Conservation (phyloP, 306 rosid genomes). For the Dalbergia oliveri region DNA sequence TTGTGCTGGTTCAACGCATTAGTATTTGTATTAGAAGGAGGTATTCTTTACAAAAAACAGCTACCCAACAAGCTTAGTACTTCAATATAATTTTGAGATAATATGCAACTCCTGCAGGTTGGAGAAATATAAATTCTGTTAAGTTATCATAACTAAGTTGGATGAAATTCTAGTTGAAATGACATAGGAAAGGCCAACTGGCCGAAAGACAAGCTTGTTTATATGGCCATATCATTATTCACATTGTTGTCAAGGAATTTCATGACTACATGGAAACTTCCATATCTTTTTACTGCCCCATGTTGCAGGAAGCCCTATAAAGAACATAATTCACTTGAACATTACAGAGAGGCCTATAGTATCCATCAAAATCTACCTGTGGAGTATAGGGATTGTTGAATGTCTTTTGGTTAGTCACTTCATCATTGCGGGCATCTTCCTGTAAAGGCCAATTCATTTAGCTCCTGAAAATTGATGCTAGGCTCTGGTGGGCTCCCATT, state of each 20-base stretch:
- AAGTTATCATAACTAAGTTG: conserved; percentile 30
- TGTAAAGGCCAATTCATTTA: conserved; percentile 50
- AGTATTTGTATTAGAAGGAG: not conserved
- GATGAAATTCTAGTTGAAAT: conserved; percentile 29
- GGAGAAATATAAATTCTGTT: conserved; percentile 38
- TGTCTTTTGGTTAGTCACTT: conserved; percentile 22
- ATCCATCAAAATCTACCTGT: conserved; percentile 36
- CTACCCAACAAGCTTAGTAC: conserved; percentile 8
- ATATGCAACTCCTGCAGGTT: conserved; percentile 22
- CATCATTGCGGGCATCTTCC: conserved; percentile 42
- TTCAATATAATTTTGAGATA: conserved; percentile 26
- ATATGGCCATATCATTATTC: conserved; percentile 38
- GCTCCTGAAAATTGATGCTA: conserved; percentile 53
- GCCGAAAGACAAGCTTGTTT: conserved; percentile 6
- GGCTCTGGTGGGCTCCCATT: conserved; percentile 40
- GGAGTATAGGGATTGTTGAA: conserved; percentile 32
- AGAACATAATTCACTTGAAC: conserved; percentile 15
- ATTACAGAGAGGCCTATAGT: conserved; percentile 23
- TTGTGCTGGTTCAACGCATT: not conserved
- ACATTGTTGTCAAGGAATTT: conserved; percentile 42
- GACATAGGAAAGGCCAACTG: conserved; percentile 13
- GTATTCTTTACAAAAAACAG: not conserved
- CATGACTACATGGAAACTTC: conserved; percentile 33
- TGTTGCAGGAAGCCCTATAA: conserved; percentile 13
- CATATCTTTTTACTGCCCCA: conserved; percentile 23